Evolutionary conservation across 2,329 filamentous ascomycete genomes (phyloP).

Genomic region (Fusarium tjaetaba): DNA sequence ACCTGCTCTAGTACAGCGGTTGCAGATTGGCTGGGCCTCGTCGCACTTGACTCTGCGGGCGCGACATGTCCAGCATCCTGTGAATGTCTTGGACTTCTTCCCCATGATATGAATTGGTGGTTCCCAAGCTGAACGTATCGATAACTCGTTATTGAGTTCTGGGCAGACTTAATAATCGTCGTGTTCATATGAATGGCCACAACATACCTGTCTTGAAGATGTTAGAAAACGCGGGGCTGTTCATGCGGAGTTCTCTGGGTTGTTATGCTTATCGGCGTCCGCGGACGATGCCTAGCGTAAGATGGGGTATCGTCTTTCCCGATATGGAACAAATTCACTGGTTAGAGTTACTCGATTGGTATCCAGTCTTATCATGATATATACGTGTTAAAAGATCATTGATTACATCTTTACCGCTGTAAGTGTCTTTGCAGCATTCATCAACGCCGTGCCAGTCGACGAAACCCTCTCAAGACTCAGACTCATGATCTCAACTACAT

Average conservation of each 20-base stretch:
- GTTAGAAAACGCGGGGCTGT: background rate
- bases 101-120: background rate
- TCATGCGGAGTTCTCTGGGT: background rate
- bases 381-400: too few relatives aligned
- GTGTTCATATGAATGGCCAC: too few relatives aligned
- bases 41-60: background rate
- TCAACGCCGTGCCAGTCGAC: background rate
- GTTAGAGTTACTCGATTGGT: background rate
- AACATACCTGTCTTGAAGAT: too few relatives aligned
- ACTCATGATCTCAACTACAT: background rate
- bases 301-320: background rate
- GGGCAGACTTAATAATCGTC: too few relatives aligned
- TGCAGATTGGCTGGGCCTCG: background rate
- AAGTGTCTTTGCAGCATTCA: background rate
- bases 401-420: background rate
- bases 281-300: background rate
- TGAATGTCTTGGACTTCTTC: background rate
- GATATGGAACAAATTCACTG: background rate
- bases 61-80: background rate
- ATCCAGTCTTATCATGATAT: rapidly evolving
- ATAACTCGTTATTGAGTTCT: too few relatives aligned
- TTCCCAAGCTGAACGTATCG: rapidly evolving
- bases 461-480: background rate
- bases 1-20: background rate
- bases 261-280: background rate